phyloP scores from a whole-genome alignment of 176 grass and related monocot species.

The Cymbopogon citratus region DNA sequence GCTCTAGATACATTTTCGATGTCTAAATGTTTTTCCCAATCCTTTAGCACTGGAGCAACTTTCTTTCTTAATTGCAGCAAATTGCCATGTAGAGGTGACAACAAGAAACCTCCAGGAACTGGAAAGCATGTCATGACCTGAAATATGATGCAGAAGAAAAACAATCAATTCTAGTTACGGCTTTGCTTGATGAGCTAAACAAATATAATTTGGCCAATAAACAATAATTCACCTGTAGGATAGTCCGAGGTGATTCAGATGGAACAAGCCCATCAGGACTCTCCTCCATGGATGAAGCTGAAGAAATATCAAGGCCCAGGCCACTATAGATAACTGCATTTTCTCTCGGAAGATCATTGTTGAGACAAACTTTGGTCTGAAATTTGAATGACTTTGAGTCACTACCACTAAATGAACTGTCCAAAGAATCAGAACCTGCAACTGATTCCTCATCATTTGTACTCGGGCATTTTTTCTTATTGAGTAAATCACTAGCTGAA shows the following conservation, averaged over 20 bases:
- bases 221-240: constrained; percentile 59
- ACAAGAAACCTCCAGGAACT: constrained; percentile 53
- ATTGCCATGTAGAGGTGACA: constrained; percentile 57
- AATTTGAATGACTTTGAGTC: constrained; percentile 69
- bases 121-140: constrained; percentile 67
- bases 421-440: constrained; percentile 30
- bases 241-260: constrained; percentile 67
- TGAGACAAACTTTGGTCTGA: constrained; percentile 58
- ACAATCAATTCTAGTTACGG: background rate
- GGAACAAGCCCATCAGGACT: constrained; percentile 46
- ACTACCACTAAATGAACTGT: constrained; percentile 32
- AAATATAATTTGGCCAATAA: constrained; percentile 8
- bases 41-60: constrained; percentile 29
- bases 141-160: constrained; percentile 33
- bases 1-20: constrained; percentile 22
- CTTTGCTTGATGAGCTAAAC: background rate
- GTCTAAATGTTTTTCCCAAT: constrained; percentile 21
- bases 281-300: constrained; percentile 60
- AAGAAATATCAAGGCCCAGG: constrained; percentile 67
- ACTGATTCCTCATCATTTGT: constrained; percentile 21
- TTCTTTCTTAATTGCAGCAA: constrained; percentile 47
- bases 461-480: constrained; percentile 34
- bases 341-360: constrained; percentile 38
- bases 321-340: constrained; percentile 65
- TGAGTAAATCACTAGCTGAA: constrained; percentile 38